phyloP scores from a whole-genome alignment of 345 rosid genomes.

The Kandelia obovata region DNA sequence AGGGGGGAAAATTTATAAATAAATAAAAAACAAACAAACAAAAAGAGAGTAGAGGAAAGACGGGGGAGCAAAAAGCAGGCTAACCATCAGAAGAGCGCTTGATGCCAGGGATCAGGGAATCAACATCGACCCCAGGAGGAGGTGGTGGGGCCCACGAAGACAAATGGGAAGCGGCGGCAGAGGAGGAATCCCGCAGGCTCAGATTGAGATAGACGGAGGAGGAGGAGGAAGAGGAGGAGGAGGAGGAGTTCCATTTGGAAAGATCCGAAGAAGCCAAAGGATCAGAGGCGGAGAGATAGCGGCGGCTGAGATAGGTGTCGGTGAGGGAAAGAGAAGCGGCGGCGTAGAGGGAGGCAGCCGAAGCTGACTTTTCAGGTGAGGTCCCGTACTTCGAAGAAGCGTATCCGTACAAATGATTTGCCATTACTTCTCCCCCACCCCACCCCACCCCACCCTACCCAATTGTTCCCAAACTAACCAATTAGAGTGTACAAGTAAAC shows the following conservation, averaged over 20 bases:
- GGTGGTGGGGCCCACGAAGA: conserved; percentile 15
- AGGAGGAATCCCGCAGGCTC: background rate
- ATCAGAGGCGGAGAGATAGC: background rate
- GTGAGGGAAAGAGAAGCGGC: background rate
- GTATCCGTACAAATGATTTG: conserved; percentile 5
- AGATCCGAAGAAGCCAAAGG: conserved; percentile 13
- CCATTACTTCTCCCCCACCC: background rate
- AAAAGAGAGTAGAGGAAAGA: background rate
- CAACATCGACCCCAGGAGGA: conserved; percentile 46
- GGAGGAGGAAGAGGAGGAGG: background rate
- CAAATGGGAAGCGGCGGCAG: background rate
- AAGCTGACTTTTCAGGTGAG: background rate
- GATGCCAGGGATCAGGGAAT: conserved; percentile 38
- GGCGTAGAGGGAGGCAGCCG: background rate
- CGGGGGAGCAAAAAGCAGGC: background rate
- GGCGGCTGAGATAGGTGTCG: background rate
- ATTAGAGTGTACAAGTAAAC: too few relatives aligned
- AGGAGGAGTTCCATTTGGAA: conserved; percentile 10
- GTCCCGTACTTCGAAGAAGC: background rate
- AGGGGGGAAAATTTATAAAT: background rate
- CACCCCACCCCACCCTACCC: too few relatives aligned
- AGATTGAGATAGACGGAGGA: conserved; percentile 19
- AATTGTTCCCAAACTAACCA: too few relatives aligned
- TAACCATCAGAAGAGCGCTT: conserved; percentile 65
- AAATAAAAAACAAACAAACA: background rate